Conservation (phyloP, 192 early-diverging fungal species). For the Coemansia sp. region DNA sequence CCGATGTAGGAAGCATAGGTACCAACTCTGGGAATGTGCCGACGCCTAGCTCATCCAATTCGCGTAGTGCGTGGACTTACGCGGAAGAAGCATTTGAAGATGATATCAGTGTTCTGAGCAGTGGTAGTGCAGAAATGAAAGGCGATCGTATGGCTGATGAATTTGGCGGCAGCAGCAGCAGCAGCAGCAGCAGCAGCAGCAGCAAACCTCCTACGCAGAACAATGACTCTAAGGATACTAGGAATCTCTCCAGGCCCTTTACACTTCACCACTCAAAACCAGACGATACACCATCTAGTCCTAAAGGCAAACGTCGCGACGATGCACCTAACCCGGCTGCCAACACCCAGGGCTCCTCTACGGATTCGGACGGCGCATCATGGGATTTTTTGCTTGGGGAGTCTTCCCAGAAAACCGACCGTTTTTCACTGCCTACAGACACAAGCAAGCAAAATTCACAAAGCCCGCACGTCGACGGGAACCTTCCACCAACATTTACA, state of each 20-base stretch:
- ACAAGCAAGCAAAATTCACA: not conserved
- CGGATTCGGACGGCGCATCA: slow-evolving; percentile 7
- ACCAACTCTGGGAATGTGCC: not conserved
- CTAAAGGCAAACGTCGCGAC: not conserved
- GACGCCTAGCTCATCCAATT: slow-evolving; percentile 5
- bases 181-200: too few species aligned
- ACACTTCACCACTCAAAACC: not conserved
- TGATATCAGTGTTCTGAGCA: not conserved
- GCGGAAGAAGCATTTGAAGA: slow-evolving; percentile 34
- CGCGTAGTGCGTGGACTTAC: slow-evolving; percentile 28
- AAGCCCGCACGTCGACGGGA: not conserved
- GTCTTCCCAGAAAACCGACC: not conserved
- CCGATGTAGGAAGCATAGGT: not conserved
- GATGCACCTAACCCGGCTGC: not conserved
- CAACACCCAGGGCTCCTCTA: not conserved
- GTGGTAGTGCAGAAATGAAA: not conserved
- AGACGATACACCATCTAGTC: not conserved
- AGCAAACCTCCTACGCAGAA: too few species aligned
- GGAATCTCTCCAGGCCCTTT: not conserved
- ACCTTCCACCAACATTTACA: slow-evolving; percentile 34
- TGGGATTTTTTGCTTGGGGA: slow-evolving; percentile 11
- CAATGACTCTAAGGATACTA: too few species aligned
- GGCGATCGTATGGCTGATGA: too few species aligned
- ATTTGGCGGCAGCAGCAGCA: too few species aligned
- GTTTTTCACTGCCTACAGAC: not conserved